Conservation (phyloP, 257 asterid species). For the Petunia secreta region DNA sequence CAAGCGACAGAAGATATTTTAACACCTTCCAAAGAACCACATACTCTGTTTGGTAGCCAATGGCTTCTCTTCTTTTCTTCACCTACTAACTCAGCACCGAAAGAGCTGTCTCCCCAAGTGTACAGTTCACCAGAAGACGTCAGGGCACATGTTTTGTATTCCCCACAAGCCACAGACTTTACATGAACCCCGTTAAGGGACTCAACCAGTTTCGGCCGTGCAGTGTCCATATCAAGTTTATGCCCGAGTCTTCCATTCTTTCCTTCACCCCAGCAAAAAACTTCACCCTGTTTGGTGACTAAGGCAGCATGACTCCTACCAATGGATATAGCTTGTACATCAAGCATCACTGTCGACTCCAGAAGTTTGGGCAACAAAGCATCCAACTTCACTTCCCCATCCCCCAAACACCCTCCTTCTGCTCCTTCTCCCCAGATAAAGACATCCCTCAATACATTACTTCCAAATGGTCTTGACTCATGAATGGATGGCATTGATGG, state of each 20-base stretch:
- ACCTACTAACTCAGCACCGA: conserved; percentile 33
- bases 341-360: conserved; percentile 52
- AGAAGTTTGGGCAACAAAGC: conserved; percentile 49
- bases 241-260: conserved; percentile 53
- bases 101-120: conserved; percentile 47
- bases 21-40: conserved; percentile 43
- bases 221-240: conserved; percentile 43
- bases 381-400: conserved; percentile 43
- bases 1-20: conserved; percentile 44
- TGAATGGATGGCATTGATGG: conserved; percentile 26
- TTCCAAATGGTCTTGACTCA: conserved; percentile 26
- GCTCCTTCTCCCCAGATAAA: conserved; percentile 58
- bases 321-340: conserved; percentile 42
- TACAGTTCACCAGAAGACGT: conserved; percentile 47
- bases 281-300: conserved; percentile 53
- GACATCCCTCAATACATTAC: conserved; percentile 45
- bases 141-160: conserved; percentile 51
- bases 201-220: conserved; percentile 40
- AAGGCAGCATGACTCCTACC: conserved; percentile 50
- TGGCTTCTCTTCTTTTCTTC: conserved; percentile 33
- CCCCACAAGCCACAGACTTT: conserved; percentile 46
- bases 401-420: conserved; percentile 41
- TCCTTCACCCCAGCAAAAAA: conserved; percentile 59
- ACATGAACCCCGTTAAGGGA: conserved; percentile 38
- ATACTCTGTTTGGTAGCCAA: conserved; percentile 50